Evolutionary conservation across 148 eudicot genomes (phyloP).

Genomic region (Vaccinium myrtillus): DNA sequence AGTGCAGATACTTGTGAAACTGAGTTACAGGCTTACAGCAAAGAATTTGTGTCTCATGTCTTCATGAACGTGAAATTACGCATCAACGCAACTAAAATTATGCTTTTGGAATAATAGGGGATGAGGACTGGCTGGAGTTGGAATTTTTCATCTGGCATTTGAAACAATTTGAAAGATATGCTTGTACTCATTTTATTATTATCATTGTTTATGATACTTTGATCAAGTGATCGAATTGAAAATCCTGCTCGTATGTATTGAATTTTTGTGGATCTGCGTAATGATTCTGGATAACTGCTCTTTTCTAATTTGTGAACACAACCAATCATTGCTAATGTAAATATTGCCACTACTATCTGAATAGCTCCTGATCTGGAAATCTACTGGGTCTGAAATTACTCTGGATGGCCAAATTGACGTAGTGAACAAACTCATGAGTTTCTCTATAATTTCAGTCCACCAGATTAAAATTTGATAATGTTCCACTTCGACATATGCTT

Average conservation of each 20-base stretch:
- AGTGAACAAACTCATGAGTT: neutral
- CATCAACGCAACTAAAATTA: neutral
- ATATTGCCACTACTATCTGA: neutral
- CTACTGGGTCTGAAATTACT: neutral
- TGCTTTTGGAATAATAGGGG: neutral
- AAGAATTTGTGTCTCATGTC: neutral
- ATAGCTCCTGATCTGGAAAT: neutral
- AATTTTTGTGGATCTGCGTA: neutral
- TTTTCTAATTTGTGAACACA: neutral
- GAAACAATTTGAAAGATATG: neutral
- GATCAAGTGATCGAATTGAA: neutral
- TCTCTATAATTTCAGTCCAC: neutral
- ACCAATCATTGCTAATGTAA: neutral
- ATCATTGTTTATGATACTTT: neutral
- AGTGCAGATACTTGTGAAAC: neutral
- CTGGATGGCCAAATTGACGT: neutral
- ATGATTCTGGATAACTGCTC: neutral
- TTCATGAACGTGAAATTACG: neutral
- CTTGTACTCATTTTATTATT: neutral
- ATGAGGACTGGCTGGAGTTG: neutral
- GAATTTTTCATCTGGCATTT: neutral
- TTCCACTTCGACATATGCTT: neutral
- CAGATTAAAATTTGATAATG: neutral
- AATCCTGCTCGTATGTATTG: neutral
- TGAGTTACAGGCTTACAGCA: neutral